Evolutionary conservation across 2,329 filamentous ascomycete genomes (phyloP).

Genomic region (Didymellaceae sp.): DNA sequence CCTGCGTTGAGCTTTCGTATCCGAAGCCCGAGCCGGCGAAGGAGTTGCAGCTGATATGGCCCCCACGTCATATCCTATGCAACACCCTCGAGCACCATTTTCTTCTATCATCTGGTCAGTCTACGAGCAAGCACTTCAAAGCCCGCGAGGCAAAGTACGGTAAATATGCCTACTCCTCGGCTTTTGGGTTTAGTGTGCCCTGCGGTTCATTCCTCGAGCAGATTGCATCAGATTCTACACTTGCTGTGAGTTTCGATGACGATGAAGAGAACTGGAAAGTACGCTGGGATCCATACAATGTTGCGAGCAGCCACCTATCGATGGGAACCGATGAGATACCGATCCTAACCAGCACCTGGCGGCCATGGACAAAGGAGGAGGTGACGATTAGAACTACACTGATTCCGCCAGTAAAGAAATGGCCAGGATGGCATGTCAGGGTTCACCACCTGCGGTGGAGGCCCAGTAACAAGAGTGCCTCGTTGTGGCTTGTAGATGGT

Average conservation of each 20-base stretch:
- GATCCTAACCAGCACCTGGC: slow-evolving; percentile 16
- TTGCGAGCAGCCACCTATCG: slow-evolving; percentile 1
- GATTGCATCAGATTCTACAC: slow-evolving; percentile 50
- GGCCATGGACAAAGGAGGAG: slow-evolving; percentile 15
- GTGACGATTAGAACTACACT: slow-evolving; percentile 16
- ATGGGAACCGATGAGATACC: slow-evolving; percentile 5
- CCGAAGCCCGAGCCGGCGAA: slow-evolving; percentile 47
- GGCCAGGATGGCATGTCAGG: slow-evolving; percentile 25
- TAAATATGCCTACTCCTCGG: slow-evolving; percentile 45
- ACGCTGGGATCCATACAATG: slow-evolving; percentile 26
- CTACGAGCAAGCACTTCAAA: slow-evolving; percentile 47
- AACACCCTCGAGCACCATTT: slow-evolving; percentile 44
- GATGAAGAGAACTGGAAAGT: slow-evolving; percentile 36
- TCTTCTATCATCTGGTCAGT: slow-evolving; percentile 42
- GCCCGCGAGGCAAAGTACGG: slow-evolving; percentile 47
- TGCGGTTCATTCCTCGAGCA: slow-evolving; percentile 49
- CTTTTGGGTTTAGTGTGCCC: slow-evolving; percentile 49
- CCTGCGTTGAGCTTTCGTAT: slow-evolving; percentile 50
- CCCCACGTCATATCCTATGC: slow-evolving; percentile 56
- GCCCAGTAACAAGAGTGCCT: not conserved
- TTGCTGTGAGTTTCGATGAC: slow-evolving; percentile 48
- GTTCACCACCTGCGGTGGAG: slow-evolving; percentile 14
- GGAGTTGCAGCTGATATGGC: not conserved
- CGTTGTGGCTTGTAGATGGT: slow-evolving; percentile 16
- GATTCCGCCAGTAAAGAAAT: slow-evolving; percentile 11